Evolutionary conservation across 2,329 filamentous ascomycete species (phyloP).

Genomic region (Penicillium sp.): DNA sequence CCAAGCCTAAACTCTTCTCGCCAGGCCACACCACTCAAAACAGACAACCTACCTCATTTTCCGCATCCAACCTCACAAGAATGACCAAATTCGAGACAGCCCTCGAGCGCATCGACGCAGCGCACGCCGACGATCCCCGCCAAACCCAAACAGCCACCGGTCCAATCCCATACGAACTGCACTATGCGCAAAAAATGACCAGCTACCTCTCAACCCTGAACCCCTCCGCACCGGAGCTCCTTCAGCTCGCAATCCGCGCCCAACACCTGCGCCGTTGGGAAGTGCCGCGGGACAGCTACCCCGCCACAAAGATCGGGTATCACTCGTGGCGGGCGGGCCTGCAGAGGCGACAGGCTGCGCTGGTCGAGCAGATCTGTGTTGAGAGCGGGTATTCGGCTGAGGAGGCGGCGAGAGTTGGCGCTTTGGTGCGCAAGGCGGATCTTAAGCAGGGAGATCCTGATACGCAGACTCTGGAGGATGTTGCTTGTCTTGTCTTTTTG

Average conservation of each 20-base stretch:
- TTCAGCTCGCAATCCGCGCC: conserved; percentile 69
- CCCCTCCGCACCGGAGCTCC: conserved; percentile 55
- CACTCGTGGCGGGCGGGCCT: conserved; percentile 68
- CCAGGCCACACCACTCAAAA: not conserved
- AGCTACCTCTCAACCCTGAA: conserved; percentile 56
- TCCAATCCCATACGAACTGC: conserved; percentile 63
- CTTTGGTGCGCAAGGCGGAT: conserved; percentile 70
- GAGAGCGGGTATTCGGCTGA: conserved; percentile 44
- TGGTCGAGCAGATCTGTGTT: conserved; percentile 48
- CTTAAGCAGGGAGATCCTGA: conserved; percentile 45
- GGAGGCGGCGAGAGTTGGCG: conserved; percentile 55
- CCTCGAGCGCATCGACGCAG: conserved; percentile 62
- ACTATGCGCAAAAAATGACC: conserved; percentile 74
- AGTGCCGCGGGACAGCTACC: conserved; percentile 63
- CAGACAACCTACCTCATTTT: not conserved
- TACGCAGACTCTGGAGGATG: conserved; percentile 70
- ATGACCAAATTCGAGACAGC: conserved; percentile 41
- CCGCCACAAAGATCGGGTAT: conserved; percentile 67
- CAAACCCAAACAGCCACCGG: conserved; percentile 35
- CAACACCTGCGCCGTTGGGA: conserved; percentile 85
- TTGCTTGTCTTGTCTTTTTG: conserved; percentile 76
- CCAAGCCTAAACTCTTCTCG: not conserved
- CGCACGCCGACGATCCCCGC: conserved; percentile 60
- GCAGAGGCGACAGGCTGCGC: conserved; percentile 61
- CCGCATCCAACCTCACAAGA: not conserved